phyloP scores from a whole-genome alignment of 192 early-diverging fungal genomes.

The Phlyctochytrium arcticum region DNA sequence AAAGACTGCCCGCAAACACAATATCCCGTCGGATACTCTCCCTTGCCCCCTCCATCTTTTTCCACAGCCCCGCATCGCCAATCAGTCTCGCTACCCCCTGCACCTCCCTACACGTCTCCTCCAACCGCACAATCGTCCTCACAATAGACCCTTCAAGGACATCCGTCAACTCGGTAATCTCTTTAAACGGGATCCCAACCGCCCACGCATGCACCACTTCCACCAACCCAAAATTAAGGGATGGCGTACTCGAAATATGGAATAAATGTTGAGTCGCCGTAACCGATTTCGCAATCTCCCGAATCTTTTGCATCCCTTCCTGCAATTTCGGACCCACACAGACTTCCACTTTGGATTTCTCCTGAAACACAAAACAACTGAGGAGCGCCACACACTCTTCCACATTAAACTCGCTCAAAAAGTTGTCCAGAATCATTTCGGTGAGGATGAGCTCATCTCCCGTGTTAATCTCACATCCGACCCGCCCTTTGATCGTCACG shows the following conservation, averaged over 20 bases:
- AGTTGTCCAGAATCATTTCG: conserved; percentile 91
- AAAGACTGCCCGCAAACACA: conserved; percentile 92
- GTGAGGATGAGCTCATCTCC: conserved; percentile 93
- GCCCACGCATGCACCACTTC: conserved; percentile 99
- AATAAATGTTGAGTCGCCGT: too few species aligned
- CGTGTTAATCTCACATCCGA: conserved; percentile 97
- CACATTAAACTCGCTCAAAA: conserved; percentile 81
- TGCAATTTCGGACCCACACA: conserved; percentile 63
- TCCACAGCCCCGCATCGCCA: conserved; percentile 81
- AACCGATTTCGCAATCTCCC: too few species aligned
- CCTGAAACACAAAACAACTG: conserved; percentile 93
- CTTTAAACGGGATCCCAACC: conserved; percentile 81
- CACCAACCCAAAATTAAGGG: conserved; percentile 79
- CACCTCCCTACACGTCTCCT: conserved; percentile 90
- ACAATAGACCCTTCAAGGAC: conserved; percentile 95
- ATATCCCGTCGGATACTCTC: conserved; percentile 89
- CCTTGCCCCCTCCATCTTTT: conserved; percentile 88
- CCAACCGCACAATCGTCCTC: conserved; percentile 86
- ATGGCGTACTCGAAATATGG: too few species aligned
- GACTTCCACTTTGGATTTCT: conserved; percentile 69
- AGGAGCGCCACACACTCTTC: conserved; percentile 91
- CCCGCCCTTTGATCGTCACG: conserved; percentile 91
- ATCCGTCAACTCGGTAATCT: conserved; percentile 90
- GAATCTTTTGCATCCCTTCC: conserved; percentile 50
- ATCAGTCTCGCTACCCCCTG: conserved; percentile 78